These are phyloP conservation scores for Neonectria sp. DNA, from an alignment of 2,329 filamentous ascomycete genomes.

Conservation along the genomic window DNA sequence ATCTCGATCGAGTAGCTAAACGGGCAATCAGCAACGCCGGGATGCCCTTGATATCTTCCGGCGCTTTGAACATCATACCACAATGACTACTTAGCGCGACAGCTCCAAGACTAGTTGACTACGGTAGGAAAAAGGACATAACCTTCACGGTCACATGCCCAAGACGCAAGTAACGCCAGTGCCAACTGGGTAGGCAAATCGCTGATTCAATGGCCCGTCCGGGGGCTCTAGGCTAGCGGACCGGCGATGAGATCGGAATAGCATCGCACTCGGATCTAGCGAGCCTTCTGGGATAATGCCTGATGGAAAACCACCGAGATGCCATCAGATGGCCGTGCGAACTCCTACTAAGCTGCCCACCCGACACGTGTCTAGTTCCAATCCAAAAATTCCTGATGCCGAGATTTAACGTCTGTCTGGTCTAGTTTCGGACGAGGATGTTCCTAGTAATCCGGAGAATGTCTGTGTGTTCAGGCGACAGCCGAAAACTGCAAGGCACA, in stretches of 20 bases:
- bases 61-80: slow-evolving; percentile 42
- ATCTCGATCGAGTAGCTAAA: slow-evolving; percentile 31
- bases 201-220: slow-evolving; percentile 22
- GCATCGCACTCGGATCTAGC: slow-evolving; percentile 37
- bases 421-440: slow-evolving; percentile 32
- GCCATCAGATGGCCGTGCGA: slow-evolving; percentile 17
- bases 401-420: slow-evolving; percentile 22
- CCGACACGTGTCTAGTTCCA: slow-evolving; percentile 42
- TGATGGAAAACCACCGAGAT: slow-evolving; percentile 19
- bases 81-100: slow-evolving; percentile 33
- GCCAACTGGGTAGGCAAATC: slow-evolving; percentile 33
- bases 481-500: background rate
- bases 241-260: slow-evolving; percentile 41
- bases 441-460: slow-evolving; percentile 32
- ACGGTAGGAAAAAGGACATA: slow-evolving; percentile 6
- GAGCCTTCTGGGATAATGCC: slow-evolving; percentile 29
- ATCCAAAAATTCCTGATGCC: slow-evolving; percentile 26
- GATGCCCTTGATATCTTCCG: slow-evolving; percentile 32
- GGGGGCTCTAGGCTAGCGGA: slow-evolving; percentile 33
- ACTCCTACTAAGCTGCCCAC: slow-evolving; percentile 23
- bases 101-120: slow-evolving; percentile 17
- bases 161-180: slow-evolving; percentile 21
- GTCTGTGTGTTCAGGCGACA: background rate
- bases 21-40: slow-evolving; percentile 26
- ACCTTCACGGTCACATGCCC: slow-evolving; percentile 18